phyloP scores from a whole-genome alignment of 2,329 filamentous ascomycete genomes.

The Penicillium brasilianum region DNA sequence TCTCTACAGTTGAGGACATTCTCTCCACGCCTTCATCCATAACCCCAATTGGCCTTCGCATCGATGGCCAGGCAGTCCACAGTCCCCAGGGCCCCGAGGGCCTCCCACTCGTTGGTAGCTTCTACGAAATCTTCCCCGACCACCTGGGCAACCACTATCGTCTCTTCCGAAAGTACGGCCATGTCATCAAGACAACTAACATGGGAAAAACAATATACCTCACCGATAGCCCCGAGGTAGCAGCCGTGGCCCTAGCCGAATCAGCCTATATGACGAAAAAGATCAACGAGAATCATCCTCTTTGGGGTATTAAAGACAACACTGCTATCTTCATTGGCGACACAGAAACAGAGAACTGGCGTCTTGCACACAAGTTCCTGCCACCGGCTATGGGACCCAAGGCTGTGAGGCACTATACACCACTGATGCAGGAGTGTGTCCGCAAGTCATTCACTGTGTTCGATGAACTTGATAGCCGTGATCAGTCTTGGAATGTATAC shows the following conservation, averaged over 20 bases:
- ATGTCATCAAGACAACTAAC: slow-evolving; percentile 56
- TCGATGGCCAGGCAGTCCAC: slow-evolving; percentile 31
- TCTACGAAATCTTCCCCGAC: slow-evolving; percentile 60
- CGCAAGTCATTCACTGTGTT: slow-evolving; percentile 55
- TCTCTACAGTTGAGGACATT: neutral
- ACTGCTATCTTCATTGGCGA: slow-evolving; percentile 35
- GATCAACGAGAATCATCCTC: slow-evolving; percentile 23
- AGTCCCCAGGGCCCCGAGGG: slow-evolving; percentile 29
- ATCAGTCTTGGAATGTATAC: slow-evolving; percentile 51
- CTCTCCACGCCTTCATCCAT: slow-evolving; percentile 33
- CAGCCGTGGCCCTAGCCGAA: neutral
- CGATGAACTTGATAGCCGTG: slow-evolving; percentile 54
- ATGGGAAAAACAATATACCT: slow-evolving; percentile 50
- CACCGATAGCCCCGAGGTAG: neutral
- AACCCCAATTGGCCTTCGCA: slow-evolving; percentile 26
- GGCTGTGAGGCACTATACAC: slow-evolving; percentile 64
- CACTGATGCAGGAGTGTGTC: slow-evolving; percentile 60
- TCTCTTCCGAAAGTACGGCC: slow-evolving; percentile 58
- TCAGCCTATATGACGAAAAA: neutral
- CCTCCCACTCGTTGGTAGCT: slow-evolving; percentile 53
- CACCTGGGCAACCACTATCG: slow-evolving; percentile 61
- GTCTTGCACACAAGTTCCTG: slow-evolving; percentile 63
- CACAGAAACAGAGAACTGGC: slow-evolving; percentile 33
- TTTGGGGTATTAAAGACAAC: slow-evolving; percentile 31
- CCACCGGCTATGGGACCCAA: slow-evolving; percentile 64